A percentile compares a stretch with the other conserved stretches of the same genome.
Conservation (phyloP, 164 flowering plant species). For the Chimonanthus salicifolius region DNA sequence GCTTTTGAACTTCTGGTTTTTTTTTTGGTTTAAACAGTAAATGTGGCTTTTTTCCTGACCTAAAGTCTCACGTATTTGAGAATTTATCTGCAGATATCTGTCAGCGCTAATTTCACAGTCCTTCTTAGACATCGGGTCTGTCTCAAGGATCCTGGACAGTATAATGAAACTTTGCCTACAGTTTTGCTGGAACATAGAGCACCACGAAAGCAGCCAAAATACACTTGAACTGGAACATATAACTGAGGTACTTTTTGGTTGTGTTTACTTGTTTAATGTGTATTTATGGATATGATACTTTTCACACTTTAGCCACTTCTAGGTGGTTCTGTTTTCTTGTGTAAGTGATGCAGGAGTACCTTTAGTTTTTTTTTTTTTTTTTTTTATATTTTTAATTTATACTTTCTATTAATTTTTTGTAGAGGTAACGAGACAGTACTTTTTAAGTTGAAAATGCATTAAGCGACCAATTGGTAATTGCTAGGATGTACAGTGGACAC, state of each 20-base stretch:
- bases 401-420: too few species aligned
- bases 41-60: background rate
- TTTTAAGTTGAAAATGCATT: too few species aligned
- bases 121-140: constrained; percentile 95
- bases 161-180: constrained; percentile 95
- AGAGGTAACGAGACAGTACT: too few species aligned
- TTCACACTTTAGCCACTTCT: background rate
- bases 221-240: constrained; percentile 68
- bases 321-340: background rate
- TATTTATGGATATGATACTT: background rate
- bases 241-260: constrained; percentile 55
- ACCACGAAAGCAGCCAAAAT: constrained; percentile 55
- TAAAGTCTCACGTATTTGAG: constrained; percentile 5
- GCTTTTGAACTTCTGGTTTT: background rate
- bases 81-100: constrained; percentile 60
- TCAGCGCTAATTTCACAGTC: constrained; percentile 96
- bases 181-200: constrained; percentile 91
- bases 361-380: too few species aligned
- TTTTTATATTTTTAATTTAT: too few species aligned
- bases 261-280: background rate
- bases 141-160: constrained; percentile 88
- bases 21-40: background rate
- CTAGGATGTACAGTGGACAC: background rate
- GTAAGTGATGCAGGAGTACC: background rate
- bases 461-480: background rate